Percentiles rank a stretch among this genome's conserved stretches.
Conservation (phyloP, 2,329 filamentous ascomycete species). For the Verticillium tricorpus region DNA sequence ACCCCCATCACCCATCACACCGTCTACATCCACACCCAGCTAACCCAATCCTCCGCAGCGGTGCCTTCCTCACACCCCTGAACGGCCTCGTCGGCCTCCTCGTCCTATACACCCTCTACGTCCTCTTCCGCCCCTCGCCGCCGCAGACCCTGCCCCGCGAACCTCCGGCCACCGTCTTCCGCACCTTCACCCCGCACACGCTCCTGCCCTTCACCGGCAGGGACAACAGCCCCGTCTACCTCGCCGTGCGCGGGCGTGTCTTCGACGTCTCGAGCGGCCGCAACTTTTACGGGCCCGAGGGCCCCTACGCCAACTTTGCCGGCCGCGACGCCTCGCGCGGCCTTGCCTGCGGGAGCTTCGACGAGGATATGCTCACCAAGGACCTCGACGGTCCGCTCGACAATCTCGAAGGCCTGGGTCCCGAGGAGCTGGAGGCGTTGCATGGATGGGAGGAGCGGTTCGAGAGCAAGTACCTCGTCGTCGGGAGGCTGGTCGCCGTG, state of each 20-base stretch:
- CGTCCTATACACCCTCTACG: constrained; percentile 55
- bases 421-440: constrained; percentile 77
- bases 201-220: constrained; percentile 83
- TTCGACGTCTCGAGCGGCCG: constrained; percentile 85
- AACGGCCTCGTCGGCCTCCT: constrained; percentile 56
- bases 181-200: constrained; percentile 69
- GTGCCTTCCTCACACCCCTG: constrained; percentile 53
- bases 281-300: constrained; percentile 95
- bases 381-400: constrained; percentile 82
- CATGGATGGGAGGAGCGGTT: constrained; percentile 93
- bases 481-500: constrained; percentile 71
- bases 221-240: constrained; percentile 70
- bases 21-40: not conserved
- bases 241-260: constrained; percentile 85
- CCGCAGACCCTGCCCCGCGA: constrained; percentile 44
- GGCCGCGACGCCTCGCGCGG: constrained; percentile 87
- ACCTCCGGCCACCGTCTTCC: constrained; percentile 57
- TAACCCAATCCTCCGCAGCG: constrained; percentile 19
- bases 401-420: constrained; percentile 64
- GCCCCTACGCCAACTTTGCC: constrained; percentile 94
- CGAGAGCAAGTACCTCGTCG: constrained; percentile 88
- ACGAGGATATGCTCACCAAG: constrained; percentile 90
- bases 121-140: constrained; percentile 45
- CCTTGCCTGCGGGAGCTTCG: constrained; percentile 86
- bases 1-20: not conserved